phyloP scores from a whole-genome alignment of 768 basidiomycete genomes.

The Tylopilus intermedius region DNA sequence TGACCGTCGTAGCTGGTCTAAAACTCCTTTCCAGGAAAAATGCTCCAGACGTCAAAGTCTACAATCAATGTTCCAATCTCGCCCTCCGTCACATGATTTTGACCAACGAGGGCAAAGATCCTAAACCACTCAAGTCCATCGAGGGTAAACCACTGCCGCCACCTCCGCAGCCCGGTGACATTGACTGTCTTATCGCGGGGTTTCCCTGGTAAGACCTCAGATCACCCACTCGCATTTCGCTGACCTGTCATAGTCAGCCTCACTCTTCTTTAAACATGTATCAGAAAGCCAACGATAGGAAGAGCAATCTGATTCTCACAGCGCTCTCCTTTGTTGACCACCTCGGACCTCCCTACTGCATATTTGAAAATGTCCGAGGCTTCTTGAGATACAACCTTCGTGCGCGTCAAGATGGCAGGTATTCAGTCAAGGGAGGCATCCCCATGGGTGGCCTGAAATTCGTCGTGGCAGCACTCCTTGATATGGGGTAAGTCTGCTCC shows the following conservation, averaged over 20 bases:
- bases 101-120: constrained; percentile 37
- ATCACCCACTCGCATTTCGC: background rate
- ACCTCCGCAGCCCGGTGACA: constrained; percentile 47
- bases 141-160: constrained; percentile 39
- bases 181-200: constrained; percentile 62
- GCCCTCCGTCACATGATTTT: constrained; percentile 58
- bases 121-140: constrained; percentile 36
- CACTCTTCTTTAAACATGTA: constrained; percentile 73
- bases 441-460: constrained; percentile 74
- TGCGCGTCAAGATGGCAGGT: constrained; percentile 31
- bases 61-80: constrained; percentile 69
- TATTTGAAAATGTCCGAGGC: constrained; percentile 48
- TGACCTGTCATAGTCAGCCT: constrained; percentile 51
- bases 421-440: constrained; percentile 59
- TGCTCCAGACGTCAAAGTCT: constrained; percentile 51
- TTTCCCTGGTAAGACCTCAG: constrained; percentile 62
- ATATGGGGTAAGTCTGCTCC: constrained; percentile 52
- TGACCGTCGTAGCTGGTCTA: background rate
- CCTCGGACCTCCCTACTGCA: constrained; percentile 37
- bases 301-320: constrained; percentile 66
- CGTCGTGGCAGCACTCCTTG: constrained; percentile 51
- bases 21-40: constrained; percentile 33
- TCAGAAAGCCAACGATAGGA: constrained; percentile 58
- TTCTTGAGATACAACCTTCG: constrained; percentile 40
- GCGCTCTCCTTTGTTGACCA: constrained; percentile 43